Evolutionary conservation across 805 yeast genomes (phyloP).

Genomic region (Yamadazyma phyllophila): DNA sequence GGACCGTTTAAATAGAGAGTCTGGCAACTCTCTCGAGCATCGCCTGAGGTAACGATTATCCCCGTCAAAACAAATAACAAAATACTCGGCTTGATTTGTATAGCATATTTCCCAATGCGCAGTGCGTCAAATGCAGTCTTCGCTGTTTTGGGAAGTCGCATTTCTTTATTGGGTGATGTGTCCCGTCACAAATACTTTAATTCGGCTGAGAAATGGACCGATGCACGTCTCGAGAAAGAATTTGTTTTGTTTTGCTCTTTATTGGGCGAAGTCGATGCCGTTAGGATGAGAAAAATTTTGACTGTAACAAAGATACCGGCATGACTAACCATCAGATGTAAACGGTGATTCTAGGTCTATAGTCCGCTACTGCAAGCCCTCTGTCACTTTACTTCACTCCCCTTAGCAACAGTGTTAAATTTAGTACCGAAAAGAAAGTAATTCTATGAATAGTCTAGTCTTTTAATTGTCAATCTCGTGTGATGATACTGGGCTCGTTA

Average conservation of each 20-base stretch:
- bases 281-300: background rate
- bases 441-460: too few relatives aligned
- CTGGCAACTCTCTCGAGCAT: background rate
- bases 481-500: too few relatives aligned
- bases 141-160: background rate
- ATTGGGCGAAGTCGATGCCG: background rate
- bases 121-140: background rate
- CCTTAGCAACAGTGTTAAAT: too few relatives aligned
- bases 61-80: constrained; percentile 3
- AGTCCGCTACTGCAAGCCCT: too few relatives aligned
- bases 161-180: background rate
- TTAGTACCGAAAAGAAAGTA: too few relatives aligned
- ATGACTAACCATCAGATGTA: too few relatives aligned
- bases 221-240: background rate
- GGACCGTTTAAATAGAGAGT: background rate
- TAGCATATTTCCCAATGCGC: background rate
- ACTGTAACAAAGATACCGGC: too few relatives aligned
- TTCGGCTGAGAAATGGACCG: background rate
- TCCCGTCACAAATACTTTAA: background rate
- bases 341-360: too few relatives aligned
- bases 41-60: background rate
- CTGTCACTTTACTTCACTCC: too few relatives aligned
- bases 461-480: too few relatives aligned
- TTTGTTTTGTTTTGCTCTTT: background rate
- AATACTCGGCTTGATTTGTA: constrained; percentile 3